Conservation (phyloP, 805 yeast species). For the Komagataella pastoris region DNA sequence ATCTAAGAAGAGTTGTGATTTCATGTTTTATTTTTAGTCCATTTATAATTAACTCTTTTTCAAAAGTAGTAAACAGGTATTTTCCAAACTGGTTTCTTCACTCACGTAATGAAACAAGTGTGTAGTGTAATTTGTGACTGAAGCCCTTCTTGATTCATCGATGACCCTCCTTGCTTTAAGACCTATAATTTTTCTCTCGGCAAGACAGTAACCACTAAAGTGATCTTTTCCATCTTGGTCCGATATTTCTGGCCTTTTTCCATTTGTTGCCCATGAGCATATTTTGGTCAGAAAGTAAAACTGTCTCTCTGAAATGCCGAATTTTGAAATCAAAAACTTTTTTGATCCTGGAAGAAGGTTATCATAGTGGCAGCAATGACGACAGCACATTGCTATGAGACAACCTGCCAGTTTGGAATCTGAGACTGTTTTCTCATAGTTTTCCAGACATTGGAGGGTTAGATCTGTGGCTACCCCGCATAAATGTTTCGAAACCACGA, state of each 20-base stretch:
- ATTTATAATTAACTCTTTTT: not conserved
- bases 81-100: slow-evolving; percentile 51
- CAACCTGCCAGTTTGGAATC: slow-evolving; percentile 29
- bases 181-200: slow-evolving; percentile 49
- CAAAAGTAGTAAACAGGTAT: slow-evolving; percentile 12
- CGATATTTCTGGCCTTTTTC: slow-evolving; percentile 28
- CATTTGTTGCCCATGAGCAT: slow-evolving; percentile 86
- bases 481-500: slow-evolving; percentile 62
- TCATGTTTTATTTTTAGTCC: not conserved
- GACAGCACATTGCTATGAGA: slow-evolving; percentile 84
- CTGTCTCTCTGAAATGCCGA: slow-evolving; percentile 13
- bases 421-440: not conserved
- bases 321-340: slow-evolving; percentile 19
- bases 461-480: slow-evolving; percentile 94
- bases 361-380: slow-evolving; percentile 67
- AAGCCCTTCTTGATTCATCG: slow-evolving; percentile 55
- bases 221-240: slow-evolving; percentile 28
- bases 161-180: slow-evolving; percentile 55
- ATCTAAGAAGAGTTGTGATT: slow-evolving; percentile 38
- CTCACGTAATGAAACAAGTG: slow-evolving; percentile 48
- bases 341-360: slow-evolving; percentile 36
- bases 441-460: slow-evolving; percentile 41
- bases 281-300: slow-evolving; percentile 39
- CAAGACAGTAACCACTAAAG: slow-evolving; percentile 27
- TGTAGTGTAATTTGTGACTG: slow-evolving; percentile 32